phyloP scores from a whole-genome alignment of 768 basidiomycete species.

The Exidia glandulosa region DNA sequence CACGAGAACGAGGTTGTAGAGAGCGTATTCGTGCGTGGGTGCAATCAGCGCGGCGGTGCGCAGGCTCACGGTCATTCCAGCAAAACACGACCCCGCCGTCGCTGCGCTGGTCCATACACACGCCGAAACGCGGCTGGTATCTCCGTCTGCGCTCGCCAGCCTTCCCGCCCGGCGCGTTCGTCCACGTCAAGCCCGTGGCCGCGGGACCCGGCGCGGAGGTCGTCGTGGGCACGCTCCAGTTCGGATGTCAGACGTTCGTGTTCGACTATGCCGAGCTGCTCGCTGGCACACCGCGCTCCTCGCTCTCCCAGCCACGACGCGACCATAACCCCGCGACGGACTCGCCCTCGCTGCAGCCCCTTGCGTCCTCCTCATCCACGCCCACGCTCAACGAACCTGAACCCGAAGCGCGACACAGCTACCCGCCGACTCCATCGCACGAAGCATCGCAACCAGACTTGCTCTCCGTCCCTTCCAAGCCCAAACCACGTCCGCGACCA shows the following conservation, averaged over 20 bases:
- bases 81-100: conserved; percentile 61
- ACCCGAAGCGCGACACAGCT: not conserved
- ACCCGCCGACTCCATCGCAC: conserved; percentile 15
- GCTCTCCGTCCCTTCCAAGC: conserved; percentile 1
- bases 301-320: not conserved
- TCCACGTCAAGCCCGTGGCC: conserved; percentile 24
- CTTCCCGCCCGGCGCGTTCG: conserved; percentile 43
- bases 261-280: conserved; percentile 4
- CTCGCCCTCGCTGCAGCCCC: conserved; percentile 29
- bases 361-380: conserved; percentile 9
- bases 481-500: not conserved
- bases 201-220: conserved; percentile 17
- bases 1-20: conserved; percentile 68
- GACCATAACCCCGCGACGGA: conserved; percentile 22
- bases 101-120: conserved; percentile 66
- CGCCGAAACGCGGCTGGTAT: conserved; percentile 77
- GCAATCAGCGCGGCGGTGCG: not conserved
- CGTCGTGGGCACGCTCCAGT: conserved; percentile 21
- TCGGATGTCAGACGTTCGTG: conserved; percentile 23
- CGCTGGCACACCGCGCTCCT: not conserved
- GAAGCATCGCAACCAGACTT: conserved; percentile 19
- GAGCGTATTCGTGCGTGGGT: conserved; percentile 48
- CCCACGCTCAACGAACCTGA: not conserved
- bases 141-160: conserved; percentile 61
- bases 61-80: not conserved